Base-by-base conservation (phyloP, 345 rosid genomes). In the Raphanus sativus region DNA sequence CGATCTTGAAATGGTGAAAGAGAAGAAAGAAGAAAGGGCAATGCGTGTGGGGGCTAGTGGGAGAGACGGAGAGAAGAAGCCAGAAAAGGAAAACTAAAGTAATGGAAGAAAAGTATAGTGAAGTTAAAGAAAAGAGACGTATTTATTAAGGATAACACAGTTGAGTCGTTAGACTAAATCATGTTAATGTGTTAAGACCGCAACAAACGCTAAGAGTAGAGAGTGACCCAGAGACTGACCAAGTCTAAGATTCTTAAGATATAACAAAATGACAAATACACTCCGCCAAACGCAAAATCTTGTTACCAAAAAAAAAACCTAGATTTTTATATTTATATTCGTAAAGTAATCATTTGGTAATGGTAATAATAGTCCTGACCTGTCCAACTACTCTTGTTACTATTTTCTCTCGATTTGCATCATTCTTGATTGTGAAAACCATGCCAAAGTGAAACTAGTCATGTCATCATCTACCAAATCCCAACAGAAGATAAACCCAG, bases 181-280 rank as follows among this genome's bases (percentile, higher is more conserved):
- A 78, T 78, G 28, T 5, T 34, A 11, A 29, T 66, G 77, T 78
- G 81, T 34, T 65, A 59, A 71, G 15, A 71, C 76, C 76, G 81
- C 81, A 77, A 71, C 76, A 65, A 42, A 77, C 76, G 81, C 61
- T 58, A 58, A 34, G 54, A 59, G 81, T 48, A 25, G 50, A 54
- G 62, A 24, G 63, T 58, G 71, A 54, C 16, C 45, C 71, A 65
- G 24, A 64, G 76, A 16, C 67, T 78, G 77, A 71, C 81, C 33
- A 65, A 71, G 36, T 65, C 45, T 45, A 24, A 78, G 81, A 72
- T 71, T 78, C 81, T 52, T 66, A 11, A 4, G 4, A 28, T 16
- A 60, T 71, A 6, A 36, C 62, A 59, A 65, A 65, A 10, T 78
- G 77, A 71, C 81, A 72, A 72, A 40, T 26, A 71, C 68, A 48